Evolutionary conservation across 2,329 filamentous ascomycete species (phyloP).

Genomic region (Cercospora citrullina): DNA sequence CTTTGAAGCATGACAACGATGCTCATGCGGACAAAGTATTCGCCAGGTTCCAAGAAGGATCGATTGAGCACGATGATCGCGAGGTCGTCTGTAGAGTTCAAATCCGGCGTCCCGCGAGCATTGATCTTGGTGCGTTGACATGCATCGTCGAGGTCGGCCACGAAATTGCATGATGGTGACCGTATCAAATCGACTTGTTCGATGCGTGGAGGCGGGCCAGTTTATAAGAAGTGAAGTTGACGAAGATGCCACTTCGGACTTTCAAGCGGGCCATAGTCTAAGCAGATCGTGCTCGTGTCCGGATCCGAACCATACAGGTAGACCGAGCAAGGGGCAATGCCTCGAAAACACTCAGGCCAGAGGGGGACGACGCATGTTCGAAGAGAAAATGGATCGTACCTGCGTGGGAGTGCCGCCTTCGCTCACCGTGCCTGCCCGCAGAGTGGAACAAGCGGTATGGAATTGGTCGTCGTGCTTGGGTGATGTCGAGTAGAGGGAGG

Average conservation of each 20-base stretch:
- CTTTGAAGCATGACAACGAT: background rate
- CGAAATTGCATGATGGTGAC: background rate
- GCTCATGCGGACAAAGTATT: background rate
- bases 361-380: background rate
- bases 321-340: background rate
- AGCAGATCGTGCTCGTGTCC: background rate
- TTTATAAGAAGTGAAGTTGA: background rate
- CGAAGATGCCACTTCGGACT: background rate
- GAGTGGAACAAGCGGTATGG: background rate
- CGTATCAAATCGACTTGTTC: background rate
- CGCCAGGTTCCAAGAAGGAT: background rate
- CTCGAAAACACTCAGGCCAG: background rate
- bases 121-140: background rate
- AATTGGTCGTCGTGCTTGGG: background rate
- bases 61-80: background rate
- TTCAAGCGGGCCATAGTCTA: background rate
- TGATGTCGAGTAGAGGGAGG: conserved; percentile 1
- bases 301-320: background rate
- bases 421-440: background rate
- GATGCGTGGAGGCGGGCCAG: background rate
- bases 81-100: background rate
- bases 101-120: background rate
- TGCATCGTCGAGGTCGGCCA: background rate
- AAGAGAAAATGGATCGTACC: background rate
- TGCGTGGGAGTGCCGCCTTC: background rate